phyloP scores from a whole-genome alignment of 2,329 filamentous ascomycete species.

The Byssothecium circinans region DNA sequence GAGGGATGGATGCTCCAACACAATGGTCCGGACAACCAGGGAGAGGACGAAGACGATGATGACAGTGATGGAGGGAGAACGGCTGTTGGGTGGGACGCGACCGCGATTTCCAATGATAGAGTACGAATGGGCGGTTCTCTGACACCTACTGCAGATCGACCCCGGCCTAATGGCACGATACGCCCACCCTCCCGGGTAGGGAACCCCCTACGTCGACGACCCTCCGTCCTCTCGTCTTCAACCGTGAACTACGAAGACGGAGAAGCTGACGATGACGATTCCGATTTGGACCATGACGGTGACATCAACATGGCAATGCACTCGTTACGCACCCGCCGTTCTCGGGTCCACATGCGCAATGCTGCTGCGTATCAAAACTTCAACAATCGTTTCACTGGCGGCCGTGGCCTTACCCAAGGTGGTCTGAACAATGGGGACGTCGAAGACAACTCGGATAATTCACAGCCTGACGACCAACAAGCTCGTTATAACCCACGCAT shows the following conservation, averaged over 20 bases:
- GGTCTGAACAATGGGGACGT: slow-evolving; percentile 37
- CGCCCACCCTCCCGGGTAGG: slow-evolving; percentile 44
- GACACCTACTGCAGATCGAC: slow-evolving; percentile 52
- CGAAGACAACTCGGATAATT: slow-evolving; percentile 45
- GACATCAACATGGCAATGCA: slow-evolving; percentile 41
- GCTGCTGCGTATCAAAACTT: slow-evolving; percentile 25
- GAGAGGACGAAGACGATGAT: slow-evolving; percentile 37
- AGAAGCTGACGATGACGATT: slow-evolving; percentile 48
- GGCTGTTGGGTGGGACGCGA: slow-evolving; percentile 51
- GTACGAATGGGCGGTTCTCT: slow-evolving; percentile 49
- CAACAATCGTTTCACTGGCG: slow-evolving; percentile 28
- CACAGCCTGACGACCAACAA: slow-evolving; percentile 32
- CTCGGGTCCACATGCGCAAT: slow-evolving; percentile 39
- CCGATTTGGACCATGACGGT: slow-evolving; percentile 41
- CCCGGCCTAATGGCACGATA: slow-evolving; percentile 43
- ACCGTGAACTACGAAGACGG: slow-evolving; percentile 45
- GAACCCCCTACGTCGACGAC: slow-evolving; percentile 40
- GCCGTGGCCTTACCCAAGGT: slow-evolving; percentile 25
- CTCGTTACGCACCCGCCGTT: slow-evolving; percentile 37
- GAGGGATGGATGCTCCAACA: slow-evolving; percentile 44
- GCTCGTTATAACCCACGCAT: slow-evolving; percentile 44
- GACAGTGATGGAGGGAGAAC: slow-evolving; percentile 48
- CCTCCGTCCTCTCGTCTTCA: slow-evolving; percentile 40
- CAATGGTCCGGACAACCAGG: slow-evolving; percentile 41
- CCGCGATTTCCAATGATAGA: slow-evolving; percentile 50